phyloP scores from a whole-genome alignment of 176 grass and related monocot genomes.

The Cenchrus purpureus region DNA sequence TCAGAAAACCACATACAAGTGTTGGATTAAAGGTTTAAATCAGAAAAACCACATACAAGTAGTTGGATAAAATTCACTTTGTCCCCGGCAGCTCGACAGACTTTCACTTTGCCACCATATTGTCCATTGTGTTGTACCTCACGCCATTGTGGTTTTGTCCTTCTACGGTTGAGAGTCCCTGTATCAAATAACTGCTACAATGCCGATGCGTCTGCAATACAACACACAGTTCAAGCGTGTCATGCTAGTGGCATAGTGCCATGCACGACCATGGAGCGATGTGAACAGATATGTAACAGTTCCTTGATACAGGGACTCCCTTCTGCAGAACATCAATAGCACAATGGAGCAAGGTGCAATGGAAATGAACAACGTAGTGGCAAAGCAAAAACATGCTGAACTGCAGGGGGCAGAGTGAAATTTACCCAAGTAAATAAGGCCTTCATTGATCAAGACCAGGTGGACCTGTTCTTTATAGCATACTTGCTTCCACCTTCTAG shows the following conservation, averaged over 20 bases:
- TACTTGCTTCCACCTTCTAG: slow-evolving; percentile 95
- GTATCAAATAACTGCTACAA: slow-evolving; percentile 28
- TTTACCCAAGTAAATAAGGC: slow-evolving; percentile 47
- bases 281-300: slow-evolving; percentile 14
- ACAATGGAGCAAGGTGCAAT: slow-evolving; percentile 42
- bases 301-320: slow-evolving; percentile 31
- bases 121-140: slow-evolving; percentile 28
- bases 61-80: slow-evolving; percentile 48
- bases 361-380: slow-evolving; percentile 40
- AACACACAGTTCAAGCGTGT: slow-evolving; percentile 13
- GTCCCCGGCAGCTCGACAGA: slow-evolving; percentile 38
- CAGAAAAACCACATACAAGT: background rate
- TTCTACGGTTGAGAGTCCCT: background rate
- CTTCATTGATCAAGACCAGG: slow-evolving; percentile 64
- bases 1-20: background rate
- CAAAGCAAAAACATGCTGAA: slow-evolving; percentile 56
- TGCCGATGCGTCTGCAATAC: background rate
- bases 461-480: slow-evolving; percentile 78
- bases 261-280: slow-evolving; percentile 17
- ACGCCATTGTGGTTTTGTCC: slow-evolving; percentile 33
- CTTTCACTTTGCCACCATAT: slow-evolving; percentile 55
- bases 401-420: slow-evolving; percentile 45
- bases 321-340: slow-evolving; percentile 28
- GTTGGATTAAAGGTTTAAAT: slow-evolving; percentile 20
- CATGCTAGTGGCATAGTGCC: background rate